These are phyloP conservation scores for Aureobasidium sp. DNA, from an alignment of 2,329 filamentous ascomycete species.

Conservation along the genomic window DNA sequence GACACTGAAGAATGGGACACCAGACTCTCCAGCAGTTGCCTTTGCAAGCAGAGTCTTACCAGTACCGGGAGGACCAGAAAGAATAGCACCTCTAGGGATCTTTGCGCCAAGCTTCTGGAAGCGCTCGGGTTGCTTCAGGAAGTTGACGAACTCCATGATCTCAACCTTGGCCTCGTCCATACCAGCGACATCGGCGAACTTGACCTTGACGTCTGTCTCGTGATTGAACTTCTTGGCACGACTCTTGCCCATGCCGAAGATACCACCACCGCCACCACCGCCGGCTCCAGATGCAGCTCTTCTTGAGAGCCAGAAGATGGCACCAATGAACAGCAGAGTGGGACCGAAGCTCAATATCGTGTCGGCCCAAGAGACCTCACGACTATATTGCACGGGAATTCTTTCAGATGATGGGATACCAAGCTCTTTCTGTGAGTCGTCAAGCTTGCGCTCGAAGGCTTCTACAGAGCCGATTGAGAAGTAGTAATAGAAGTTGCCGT, in stretches of 20 bases:
- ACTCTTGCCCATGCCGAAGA: conserved; percentile 95
- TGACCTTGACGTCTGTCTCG: conserved; percentile 91
- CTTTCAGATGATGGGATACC: conserved; percentile 79
- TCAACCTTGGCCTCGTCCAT: conserved; percentile 98
- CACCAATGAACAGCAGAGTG: conserved; percentile 75
- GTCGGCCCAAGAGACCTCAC: conserved; percentile 64
- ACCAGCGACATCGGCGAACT: conserved; percentile 92
- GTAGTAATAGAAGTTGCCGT: conserved; percentile 71
- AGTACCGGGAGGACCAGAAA: conserved; percentile 95
- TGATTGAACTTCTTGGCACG: conserved; percentile 97
- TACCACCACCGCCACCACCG: conserved; percentile 57
- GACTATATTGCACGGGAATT: conserved; percentile 83
- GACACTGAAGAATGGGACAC: conserved; percentile 96
- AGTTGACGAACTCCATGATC: conserved; percentile 99
- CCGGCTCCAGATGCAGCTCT: conserved; percentile 59
- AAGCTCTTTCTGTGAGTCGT: conserved; percentile 80
- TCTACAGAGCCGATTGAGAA: conserved; percentile 95
- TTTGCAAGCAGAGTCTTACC: conserved; percentile 97
- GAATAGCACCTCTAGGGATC: conserved; percentile 91
- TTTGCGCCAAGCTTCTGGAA: conserved; percentile 95
- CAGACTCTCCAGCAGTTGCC: conserved; percentile 92
- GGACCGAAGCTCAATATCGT: conserved; percentile 76
- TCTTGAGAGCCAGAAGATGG: conserved; percentile 70
- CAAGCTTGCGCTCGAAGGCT: conserved; percentile 79
- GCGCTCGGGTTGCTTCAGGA: conserved; percentile 84